phyloP scores from a whole-genome alignment of 139 green algal genomes.

The Choricystis sp. region DNA sequence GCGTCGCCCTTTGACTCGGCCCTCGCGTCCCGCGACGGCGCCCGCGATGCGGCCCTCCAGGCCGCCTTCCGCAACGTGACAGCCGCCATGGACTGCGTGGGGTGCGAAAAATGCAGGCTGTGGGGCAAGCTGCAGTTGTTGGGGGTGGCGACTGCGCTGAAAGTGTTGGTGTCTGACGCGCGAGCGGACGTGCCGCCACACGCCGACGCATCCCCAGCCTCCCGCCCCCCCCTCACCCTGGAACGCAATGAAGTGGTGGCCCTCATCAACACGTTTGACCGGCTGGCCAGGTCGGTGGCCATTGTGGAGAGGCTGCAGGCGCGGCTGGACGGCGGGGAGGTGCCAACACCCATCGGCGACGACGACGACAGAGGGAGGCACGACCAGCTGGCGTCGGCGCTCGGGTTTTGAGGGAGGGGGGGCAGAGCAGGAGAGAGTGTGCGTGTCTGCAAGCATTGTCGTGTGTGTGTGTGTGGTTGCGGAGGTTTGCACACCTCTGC shows the following conservation, averaged over 20 bases:
- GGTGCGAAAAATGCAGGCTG: constrained; percentile 98
- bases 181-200: neutral
- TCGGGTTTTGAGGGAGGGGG: neutral
- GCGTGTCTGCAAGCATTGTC: constrained; percentile 24
- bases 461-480: constrained; percentile 1
- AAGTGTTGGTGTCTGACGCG: constrained; percentile 67
- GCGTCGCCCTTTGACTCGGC: neutral
- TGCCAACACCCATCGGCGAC: neutral
- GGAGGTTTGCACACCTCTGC: neutral
- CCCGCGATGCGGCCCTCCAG: neutral
- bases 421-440: constrained; percentile 8
- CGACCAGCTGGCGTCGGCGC: neutral
- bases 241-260: constrained; percentile 91
- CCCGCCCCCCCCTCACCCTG: constrained; percentile 26
- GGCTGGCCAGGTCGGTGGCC: constrained; percentile 52
- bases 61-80: constrained; percentile 84
- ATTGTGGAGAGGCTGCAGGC: constrained; percentile 24
- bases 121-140: constrained; percentile 98
- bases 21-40: neutral
- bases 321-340: constrained; percentile 7
- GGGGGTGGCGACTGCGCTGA: constrained; percentile 83
- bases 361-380: neutral
- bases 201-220: neutral
- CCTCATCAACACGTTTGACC: constrained; percentile 76
- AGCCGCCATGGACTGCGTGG: constrained; percentile 93